phyloP scores from a whole-genome alignment of 495 filamentous ascomycete species.

The Aspergillus cristatus region DNA sequence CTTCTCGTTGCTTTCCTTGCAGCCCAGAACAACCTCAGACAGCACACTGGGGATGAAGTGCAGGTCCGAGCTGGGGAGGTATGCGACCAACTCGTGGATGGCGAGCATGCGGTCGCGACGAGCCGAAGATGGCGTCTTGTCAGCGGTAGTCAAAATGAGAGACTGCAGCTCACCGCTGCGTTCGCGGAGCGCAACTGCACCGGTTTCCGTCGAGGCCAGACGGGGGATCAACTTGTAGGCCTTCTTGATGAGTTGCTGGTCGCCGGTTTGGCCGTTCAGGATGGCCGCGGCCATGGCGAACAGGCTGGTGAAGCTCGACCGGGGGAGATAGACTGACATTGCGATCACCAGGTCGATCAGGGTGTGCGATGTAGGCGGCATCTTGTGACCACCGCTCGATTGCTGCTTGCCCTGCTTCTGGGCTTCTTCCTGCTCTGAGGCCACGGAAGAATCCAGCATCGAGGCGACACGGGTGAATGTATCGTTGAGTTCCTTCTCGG shows the following conservation, averaged over 20 bases:
- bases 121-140: slow-evolving; percentile 76
- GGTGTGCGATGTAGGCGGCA: slow-evolving; percentile 91
- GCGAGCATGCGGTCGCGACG: slow-evolving; percentile 77
- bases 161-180: slow-evolving; percentile 67
- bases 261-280: slow-evolving; percentile 51
- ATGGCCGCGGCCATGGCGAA: slow-evolving; percentile 77
- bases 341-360: slow-evolving; percentile 94
- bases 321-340: slow-evolving; percentile 84
- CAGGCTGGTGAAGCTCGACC: slow-evolving; percentile 67
- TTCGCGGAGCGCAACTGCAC: slow-evolving; percentile 59
- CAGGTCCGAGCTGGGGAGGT: slow-evolving; percentile 63
- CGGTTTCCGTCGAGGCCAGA: slow-evolving; percentile 68
- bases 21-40: slow-evolving; percentile 85
- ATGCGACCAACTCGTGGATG: slow-evolving; percentile 65
- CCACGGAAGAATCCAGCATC: slow-evolving; percentile 69
- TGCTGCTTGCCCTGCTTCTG: slow-evolving; percentile 54
- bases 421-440: slow-evolving; percentile 34
- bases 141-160: slow-evolving; percentile 64
- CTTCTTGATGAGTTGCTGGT: slow-evolving; percentile 97
- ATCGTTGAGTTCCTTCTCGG: slow-evolving; percentile 64
- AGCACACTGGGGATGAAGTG: slow-evolving; percentile 90
- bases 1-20: slow-evolving; percentile 95
- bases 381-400: slow-evolving; percentile 51
- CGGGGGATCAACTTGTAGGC: slow-evolving; percentile 95
- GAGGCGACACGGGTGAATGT: slow-evolving; percentile 78